These are phyloP conservation scores for Stromatinia cepivora DNA, from an alignment of 2,329 filamentous ascomycete genomes.

Conservation along the genomic window DNA sequence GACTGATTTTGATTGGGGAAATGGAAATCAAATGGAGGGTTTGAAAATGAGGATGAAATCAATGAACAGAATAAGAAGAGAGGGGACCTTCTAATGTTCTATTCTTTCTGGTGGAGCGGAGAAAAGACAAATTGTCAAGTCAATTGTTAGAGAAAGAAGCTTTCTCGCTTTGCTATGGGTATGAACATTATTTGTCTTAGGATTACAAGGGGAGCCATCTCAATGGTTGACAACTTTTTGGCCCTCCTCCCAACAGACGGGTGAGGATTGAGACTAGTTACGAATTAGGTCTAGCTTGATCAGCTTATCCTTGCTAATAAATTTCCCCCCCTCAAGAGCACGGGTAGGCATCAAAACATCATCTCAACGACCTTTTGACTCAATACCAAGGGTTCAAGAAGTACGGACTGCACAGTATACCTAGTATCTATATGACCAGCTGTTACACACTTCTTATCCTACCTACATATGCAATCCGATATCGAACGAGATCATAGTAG, in stretches of 20 bases:
- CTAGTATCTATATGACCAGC: not conserved
- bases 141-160: not conserved
- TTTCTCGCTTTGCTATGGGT: not conserved
- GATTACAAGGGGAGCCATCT: conserved; percentile 16
- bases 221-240: conserved; percentile 24
- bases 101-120: conserved; percentile 11
- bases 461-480: not conserved
- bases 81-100: conserved; percentile 12
- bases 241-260: conserved; percentile 24
- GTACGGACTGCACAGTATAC: not conserved
- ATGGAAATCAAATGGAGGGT: conserved; percentile 17
- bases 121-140: conserved; percentile 10
- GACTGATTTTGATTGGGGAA: conserved; percentile 9
- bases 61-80: not conserved
- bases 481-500: not conserved
- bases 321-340: not conserved
- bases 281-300: conserved; percentile 11
- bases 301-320: not conserved
- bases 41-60: not conserved
- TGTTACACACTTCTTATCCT: not conserved
- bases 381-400: not conserved
- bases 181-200: conserved; percentile 8
- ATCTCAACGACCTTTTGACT: conserved; percentile 22
- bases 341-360: not conserved
- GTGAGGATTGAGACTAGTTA: conserved; percentile 9